These are phyloP conservation scores for Talaromyces thailandensis DNA, from an alignment of 495 filamentous ascomycete genomes.

Conservation along the genomic window DNA sequence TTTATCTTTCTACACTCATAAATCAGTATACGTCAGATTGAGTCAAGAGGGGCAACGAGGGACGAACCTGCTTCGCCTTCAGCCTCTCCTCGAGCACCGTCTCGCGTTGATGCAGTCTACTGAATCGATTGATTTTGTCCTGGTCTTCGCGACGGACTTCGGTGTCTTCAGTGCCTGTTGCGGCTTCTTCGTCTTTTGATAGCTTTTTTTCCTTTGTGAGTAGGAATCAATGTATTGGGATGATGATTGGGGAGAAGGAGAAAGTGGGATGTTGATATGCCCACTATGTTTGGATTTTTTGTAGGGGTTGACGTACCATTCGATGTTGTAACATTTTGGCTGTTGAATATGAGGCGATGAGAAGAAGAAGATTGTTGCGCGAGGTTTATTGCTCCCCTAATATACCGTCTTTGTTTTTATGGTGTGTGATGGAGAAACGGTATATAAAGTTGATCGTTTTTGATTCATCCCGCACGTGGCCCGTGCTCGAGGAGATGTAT, in stretches of 20 bases:
- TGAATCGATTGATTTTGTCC: constrained; percentile 98
- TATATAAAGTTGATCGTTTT: neutral
- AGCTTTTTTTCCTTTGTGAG: constrained; percentile 48
- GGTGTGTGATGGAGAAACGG: neutral
- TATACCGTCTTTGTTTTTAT: neutral
- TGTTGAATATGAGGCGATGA: neutral
- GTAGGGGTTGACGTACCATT: constrained; percentile 23
- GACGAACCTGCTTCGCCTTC: constrained; percentile 66
- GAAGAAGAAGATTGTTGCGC: neutral
- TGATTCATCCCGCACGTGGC: neutral
- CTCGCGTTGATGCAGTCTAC: constrained; percentile 83
- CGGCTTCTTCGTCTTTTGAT: constrained; percentile 79
- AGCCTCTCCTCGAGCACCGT: constrained; percentile 69
- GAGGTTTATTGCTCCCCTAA: neutral
- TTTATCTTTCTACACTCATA: constrained; percentile 80
- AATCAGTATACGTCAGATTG: neutral
- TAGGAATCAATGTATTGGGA: neutral
- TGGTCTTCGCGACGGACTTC: constrained; percentile 94
- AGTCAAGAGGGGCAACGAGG: neutral
- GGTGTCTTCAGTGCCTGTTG: constrained; percentile 64
- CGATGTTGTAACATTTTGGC: constrained; percentile 34
- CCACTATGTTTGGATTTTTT: neutral
- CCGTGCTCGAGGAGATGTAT: neutral
- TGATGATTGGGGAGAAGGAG: neutral
- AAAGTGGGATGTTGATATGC: constrained; percentile 5